These are phyloP conservation scores for Ballota nigra DNA, from an alignment of 257 asterid species.

Conservation along the genomic window DNA sequence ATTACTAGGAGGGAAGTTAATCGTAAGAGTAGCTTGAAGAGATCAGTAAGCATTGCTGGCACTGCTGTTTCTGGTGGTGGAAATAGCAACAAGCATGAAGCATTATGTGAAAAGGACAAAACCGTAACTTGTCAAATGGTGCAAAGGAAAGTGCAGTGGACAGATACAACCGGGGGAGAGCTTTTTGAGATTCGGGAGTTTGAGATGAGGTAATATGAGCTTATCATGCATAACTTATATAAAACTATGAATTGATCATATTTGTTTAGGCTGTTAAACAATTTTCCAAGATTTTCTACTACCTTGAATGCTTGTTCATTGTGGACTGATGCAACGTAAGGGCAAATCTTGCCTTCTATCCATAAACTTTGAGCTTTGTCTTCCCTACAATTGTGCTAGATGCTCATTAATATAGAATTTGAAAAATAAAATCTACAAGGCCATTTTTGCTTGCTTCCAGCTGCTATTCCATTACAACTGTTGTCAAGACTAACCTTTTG, in stretches of 20 bases:
- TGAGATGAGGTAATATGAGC: constrained; percentile 72
- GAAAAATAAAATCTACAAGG: constrained; percentile 1
- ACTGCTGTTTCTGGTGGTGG: constrained; percentile 13
- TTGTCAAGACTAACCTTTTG: background rate
- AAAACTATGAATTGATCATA: background rate
- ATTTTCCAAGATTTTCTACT: background rate
- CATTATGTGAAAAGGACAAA: constrained; percentile 31
- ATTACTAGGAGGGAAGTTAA: constrained; percentile 28
- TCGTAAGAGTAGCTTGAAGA: constrained; percentile 83
- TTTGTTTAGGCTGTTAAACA: constrained; percentile 1
- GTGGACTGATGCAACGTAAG: background rate
- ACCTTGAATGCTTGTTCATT: background rate
- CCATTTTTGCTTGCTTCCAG: too few relatives aligned
- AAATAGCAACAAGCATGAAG: constrained; percentile 26
- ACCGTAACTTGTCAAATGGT: constrained; percentile 37
- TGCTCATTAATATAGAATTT: background rate
- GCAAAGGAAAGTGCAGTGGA: constrained; percentile 90
- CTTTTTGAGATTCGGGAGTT: constrained; percentile 88
- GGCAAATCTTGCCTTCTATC: constrained; percentile 2
- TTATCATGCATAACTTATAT: constrained; percentile 13
- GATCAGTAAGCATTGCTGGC: constrained; percentile 28
- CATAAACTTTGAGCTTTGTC: background rate
- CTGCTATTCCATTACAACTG: too few relatives aligned
- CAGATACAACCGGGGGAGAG: constrained; percentile 79
- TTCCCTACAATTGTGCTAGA: constrained; percentile 10